A percentile compares a stretch with the other conserved stretches of the same genome.
Evolutionary conservation across 1,139 yeast species (phyloP).

Genomic region (Yamadazyma aaseri): DNA sequence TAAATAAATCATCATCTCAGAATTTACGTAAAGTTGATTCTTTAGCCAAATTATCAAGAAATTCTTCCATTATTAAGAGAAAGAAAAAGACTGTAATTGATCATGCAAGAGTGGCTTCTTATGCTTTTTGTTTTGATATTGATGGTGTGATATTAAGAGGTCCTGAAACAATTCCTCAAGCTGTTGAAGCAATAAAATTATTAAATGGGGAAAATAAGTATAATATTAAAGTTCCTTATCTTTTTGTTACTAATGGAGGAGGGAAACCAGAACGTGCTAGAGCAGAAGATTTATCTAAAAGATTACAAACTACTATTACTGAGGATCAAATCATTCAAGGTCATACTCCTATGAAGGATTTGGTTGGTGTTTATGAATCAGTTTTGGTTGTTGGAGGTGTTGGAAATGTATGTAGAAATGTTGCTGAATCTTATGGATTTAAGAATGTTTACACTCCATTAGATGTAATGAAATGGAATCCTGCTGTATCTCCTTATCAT

Average conservation of each 20-base stretch:
- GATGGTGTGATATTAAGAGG: slow-evolving; percentile 83
- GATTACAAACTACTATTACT: slow-evolving; percentile 60
- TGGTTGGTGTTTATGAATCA: slow-evolving; percentile 61
- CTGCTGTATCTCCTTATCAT: slow-evolving; percentile 79
- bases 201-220: slow-evolving; percentile 77
- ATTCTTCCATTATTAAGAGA: slow-evolving; percentile 50
- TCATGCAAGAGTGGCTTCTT: slow-evolving; percentile 72
- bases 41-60: slow-evolving; percentile 51
- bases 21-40: slow-evolving; percentile 50
- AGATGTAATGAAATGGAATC: slow-evolving; percentile 82
- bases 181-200: slow-evolving; percentile 64
- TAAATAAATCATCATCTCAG: slow-evolving; percentile 37
- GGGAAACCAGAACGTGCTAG: slow-evolving; percentile 76
- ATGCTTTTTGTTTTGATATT: slow-evolving; percentile 84
- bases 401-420: slow-evolving; percentile 77
- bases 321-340: slow-evolving; percentile 84
- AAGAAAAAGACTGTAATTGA: slow-evolving; percentile 55
- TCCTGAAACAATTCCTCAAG: slow-evolving; percentile 76
- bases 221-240: slow-evolving; percentile 79
- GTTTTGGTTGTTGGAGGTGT: slow-evolving; percentile 86
- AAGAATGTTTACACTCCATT: slow-evolving; percentile 74
- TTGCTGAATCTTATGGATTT: slow-evolving; percentile 77
- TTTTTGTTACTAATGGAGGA: slow-evolving; percentile 87
- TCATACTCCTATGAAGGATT: slow-evolving; percentile 84
- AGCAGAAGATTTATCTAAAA: slow-evolving; percentile 61